Percentiles rank a stretch among this genome's conserved stretches.
Conservation (phyloP, 495 filamentous ascomycete species). For the Penicillium lividum region DNA sequence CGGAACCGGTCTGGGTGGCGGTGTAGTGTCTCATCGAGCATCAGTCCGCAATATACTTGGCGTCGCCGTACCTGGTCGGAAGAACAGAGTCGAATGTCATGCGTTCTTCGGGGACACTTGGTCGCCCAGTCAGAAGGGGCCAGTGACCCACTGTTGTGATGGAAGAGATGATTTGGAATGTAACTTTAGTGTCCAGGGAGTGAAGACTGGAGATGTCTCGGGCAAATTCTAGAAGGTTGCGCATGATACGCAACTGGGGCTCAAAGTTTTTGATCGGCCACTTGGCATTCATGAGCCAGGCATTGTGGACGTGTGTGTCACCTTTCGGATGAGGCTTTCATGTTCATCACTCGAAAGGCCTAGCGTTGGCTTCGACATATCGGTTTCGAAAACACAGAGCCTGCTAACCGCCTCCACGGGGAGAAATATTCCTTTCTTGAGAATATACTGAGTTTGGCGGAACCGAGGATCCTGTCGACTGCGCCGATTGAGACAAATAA, state of each 20-base stretch:
- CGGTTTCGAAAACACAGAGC: conserved; percentile 27
- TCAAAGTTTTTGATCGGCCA: conserved; percentile 29
- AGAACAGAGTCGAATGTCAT: conserved; percentile 11
- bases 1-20: conserved; percentile 12
- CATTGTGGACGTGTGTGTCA: conserved; percentile 42
- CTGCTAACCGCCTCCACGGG: not conserved
- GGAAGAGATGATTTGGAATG: conserved; percentile 52
- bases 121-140: conserved; percentile 27
- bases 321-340: conserved; percentile 5
- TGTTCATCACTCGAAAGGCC: conserved; percentile 37
- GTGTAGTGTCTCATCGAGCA: conserved; percentile 37
- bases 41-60: conserved; percentile 49
- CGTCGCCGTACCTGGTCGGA: conserved; percentile 47
- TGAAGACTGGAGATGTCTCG: conserved; percentile 23
- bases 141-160: conserved; percentile 51
- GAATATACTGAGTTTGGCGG: not conserved
- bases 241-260: conserved; percentile 31
- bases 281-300: conserved; percentile 44
- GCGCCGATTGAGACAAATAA: conserved; percentile 15
- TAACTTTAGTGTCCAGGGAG: not conserved
- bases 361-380: conserved; percentile 44
- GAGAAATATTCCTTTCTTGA: not conserved
- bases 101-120: conserved; percentile 27
- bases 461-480: not conserved
- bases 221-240: conserved; percentile 42